phyloP scores from a whole-genome alignment of 352 stramenopile genomes.

The Globisporangium alternatum region DNA sequence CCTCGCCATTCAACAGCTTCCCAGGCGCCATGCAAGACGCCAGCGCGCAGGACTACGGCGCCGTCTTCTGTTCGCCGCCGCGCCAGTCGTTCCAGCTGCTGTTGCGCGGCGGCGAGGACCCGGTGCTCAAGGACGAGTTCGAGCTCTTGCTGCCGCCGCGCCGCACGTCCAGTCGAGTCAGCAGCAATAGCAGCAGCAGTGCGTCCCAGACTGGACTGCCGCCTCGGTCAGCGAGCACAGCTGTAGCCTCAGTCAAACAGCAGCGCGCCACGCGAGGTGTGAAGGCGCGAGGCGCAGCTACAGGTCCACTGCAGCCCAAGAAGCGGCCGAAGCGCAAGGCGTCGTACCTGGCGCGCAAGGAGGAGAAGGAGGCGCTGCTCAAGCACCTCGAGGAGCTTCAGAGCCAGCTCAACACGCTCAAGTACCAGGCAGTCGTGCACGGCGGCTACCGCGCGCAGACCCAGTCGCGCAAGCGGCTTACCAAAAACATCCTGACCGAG shows the following conservation, averaged over 20 bases:
- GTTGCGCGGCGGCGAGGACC: slow-evolving; percentile 8
- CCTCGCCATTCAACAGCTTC: not conserved
- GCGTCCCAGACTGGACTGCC: not conserved
- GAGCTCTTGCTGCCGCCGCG: not conserved
- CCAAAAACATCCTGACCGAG: slow-evolving; percentile 9
- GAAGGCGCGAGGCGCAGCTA: not conserved
- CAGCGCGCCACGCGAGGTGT: no score
- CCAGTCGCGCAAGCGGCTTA: slow-evolving; percentile 15
- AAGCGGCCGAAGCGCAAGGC: slow-evolving; percentile 14
- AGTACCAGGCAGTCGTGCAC: slow-evolving; percentile 15
- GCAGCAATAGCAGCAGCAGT: not conserved
- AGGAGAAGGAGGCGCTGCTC: slow-evolving; percentile 34
- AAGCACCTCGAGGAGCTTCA: slow-evolving; percentile 29
- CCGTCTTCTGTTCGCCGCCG: slow-evolving; percentile 14
- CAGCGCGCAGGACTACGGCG: not conserved
- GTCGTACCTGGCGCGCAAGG: slow-evolving; percentile 18
- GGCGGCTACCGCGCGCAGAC: slow-evolving; percentile 5
- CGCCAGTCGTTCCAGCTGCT: slow-evolving; percentile 13
- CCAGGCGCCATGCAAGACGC: not conserved
- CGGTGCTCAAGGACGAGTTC: slow-evolving; percentile 13
- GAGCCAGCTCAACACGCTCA: slow-evolving; percentile 26
- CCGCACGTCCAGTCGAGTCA: not conserved
- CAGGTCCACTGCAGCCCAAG: slow-evolving; percentile 2
- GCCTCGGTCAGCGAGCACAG: no score
- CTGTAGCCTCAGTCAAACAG: no score